Evolutionary conservation across 257 asterid genomes (phyloP).

Genomic region (Solanum peruvianum): DNA sequence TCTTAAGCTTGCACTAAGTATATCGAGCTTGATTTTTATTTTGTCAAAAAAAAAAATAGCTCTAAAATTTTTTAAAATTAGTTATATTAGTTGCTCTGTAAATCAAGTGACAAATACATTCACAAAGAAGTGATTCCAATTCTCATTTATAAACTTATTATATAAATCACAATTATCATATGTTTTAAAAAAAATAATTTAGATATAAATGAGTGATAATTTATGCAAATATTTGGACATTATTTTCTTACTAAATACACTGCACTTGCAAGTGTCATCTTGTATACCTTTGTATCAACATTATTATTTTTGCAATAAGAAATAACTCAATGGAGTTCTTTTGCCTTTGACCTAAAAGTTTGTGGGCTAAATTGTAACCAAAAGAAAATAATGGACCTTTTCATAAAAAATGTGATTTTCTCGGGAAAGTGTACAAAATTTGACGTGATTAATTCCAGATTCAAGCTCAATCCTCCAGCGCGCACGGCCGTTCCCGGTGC

Average conservation of each 20-base stretch:
- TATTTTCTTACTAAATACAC: neutral
- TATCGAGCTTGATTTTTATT: no score
- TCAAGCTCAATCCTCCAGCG: neutral
- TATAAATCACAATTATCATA: neutral
- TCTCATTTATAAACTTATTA: neutral
- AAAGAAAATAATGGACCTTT: neutral
- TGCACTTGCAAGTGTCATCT: neutral
- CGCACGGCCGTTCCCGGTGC: neutral
- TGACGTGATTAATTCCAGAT: neutral
- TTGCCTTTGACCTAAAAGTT: neutral
- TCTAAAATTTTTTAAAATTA: no score
- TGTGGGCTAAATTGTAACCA: neutral
- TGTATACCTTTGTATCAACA: neutral
- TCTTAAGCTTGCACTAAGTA: neutral
- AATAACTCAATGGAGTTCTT: neutral
- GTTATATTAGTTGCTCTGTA: neutral
- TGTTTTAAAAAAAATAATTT: no score
- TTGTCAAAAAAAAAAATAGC: no score
- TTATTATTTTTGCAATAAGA: neutral
- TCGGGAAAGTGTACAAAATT: neutral
- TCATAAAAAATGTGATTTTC: neutral
- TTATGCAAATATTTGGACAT: neutral
- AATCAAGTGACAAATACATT: neutral
- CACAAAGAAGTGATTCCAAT: no score
- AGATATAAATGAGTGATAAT: neutral